Conservation (phyloP, 441 rosid species). For the Cnidoscolus chayamansa region DNA sequence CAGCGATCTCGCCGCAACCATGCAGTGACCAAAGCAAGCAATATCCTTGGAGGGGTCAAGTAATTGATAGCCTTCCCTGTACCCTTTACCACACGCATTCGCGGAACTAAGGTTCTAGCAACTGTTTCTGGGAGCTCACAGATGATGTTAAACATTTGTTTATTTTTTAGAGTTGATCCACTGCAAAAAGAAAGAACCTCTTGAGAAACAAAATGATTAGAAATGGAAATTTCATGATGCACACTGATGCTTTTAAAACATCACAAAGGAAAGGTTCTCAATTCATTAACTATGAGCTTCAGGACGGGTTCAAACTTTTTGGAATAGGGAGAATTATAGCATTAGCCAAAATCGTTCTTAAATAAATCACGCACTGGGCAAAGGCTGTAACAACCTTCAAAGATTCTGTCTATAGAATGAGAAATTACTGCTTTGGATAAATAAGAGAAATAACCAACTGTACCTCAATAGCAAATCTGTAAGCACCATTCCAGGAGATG, state of each 20-base stretch:
- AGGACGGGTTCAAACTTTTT: background rate
- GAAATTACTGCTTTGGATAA: background rate
- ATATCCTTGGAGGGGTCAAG: slow-evolving; percentile 87
- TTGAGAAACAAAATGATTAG: background rate
- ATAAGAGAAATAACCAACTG: slow-evolving; percentile 3
- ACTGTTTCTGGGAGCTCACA: slow-evolving; percentile 96
- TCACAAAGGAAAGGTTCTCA: background rate
- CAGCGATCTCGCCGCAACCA: slow-evolving; percentile 91
- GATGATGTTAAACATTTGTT: slow-evolving; percentile 85
- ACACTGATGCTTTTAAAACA: background rate
- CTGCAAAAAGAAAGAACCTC: slow-evolving; percentile 34
- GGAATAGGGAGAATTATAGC: background rate
- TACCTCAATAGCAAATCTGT: slow-evolving; percentile 85
- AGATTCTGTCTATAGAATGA: background rate
- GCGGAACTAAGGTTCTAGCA: slow-evolving; percentile 82
- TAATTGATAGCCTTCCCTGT: slow-evolving; percentile 70
- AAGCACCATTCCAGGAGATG: slow-evolving; percentile 96
- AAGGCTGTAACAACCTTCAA: background rate
- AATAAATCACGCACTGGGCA: background rate
- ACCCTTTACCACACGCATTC: slow-evolving; percentile 82
- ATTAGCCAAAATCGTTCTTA: background rate
- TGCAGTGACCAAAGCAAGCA: slow-evolving; percentile 81
- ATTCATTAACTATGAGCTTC: background rate
- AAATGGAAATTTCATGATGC: slow-evolving; percentile 10
- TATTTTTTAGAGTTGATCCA: slow-evolving; percentile 72